Percentiles rank a stretch among this genome's conserved stretches.
These are phyloP conservation scores for Grigorovia yakushimaensis DNA, from an alignment of 805 yeast genomes.

Conservation along the genomic window DNA sequence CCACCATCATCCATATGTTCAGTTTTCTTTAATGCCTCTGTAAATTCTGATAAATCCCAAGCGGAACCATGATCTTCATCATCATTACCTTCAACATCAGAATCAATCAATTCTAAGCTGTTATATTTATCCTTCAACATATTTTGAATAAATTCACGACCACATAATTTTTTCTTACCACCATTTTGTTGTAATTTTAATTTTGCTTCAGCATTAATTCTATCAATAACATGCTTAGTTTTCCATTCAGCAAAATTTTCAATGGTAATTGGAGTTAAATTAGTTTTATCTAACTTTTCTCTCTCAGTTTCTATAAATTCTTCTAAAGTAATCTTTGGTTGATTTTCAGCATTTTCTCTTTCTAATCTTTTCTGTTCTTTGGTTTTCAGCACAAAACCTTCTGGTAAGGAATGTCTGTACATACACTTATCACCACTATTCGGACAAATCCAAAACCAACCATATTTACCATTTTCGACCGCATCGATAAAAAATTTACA, in stretches of 20 bases:
- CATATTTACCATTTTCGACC: conserved; percentile 93
- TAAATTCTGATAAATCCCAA: conserved; percentile 36
- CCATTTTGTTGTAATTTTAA: conserved; percentile 15
- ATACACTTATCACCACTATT: conserved; percentile 88
- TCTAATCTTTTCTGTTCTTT: conserved; percentile 91
- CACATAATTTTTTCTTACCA: conserved; percentile 45
- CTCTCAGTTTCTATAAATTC: conserved; percentile 94
- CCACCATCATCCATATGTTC: conserved; percentile 30
- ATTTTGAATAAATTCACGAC: conserved; percentile 59
- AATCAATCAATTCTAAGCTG: conserved; percentile 1
- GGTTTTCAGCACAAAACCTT: conserved; percentile 93
- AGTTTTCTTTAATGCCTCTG: conserved; percentile 29
- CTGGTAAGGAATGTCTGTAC: conserved; percentile 91
- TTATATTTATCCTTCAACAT: conserved; percentile 20
- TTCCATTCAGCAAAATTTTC: conserved; percentile 82
- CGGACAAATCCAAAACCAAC: conserved; percentile 99
- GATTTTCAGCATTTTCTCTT: conserved; percentile 69
- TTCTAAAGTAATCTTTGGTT: conserved; percentile 87
- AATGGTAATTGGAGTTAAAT: conserved; percentile 77
- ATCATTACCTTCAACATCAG: conserved; percentile 37
- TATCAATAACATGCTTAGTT: conserved; percentile 50
- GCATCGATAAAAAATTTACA: conserved; percentile 94
- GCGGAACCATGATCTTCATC: conserved; percentile 30
- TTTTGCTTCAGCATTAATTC: conserved; percentile 34
- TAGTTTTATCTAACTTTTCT: conserved; percentile 59